Conservation (phyloP, 352 stramenopile genomes). For the Phytopythium kandeliae region DNA sequence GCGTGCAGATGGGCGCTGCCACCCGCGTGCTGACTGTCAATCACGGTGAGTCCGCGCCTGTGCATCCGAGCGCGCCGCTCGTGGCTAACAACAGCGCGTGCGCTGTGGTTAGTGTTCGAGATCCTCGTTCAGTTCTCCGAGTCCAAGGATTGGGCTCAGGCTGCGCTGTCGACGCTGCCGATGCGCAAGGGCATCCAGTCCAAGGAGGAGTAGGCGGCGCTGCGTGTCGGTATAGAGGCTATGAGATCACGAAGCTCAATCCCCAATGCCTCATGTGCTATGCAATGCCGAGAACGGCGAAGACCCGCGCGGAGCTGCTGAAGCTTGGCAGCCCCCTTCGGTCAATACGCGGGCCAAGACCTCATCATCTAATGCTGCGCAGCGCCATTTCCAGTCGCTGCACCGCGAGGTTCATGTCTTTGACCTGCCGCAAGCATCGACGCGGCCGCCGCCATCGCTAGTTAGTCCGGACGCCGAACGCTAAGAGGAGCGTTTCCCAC, state of each 20-base stretch:
- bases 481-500: background rate
- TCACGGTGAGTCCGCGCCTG: slow-evolving; percentile 66
- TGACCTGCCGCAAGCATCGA: slow-evolving; percentile 31
- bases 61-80: background rate
- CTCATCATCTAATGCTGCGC: slow-evolving; percentile 56
- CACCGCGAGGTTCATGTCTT: slow-evolving; percentile 73
- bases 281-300: background rate
- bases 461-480: too few relatives aligned
- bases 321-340: background rate
- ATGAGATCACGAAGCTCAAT: background rate
- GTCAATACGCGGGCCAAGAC: too few relatives aligned
- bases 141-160: slow-evolving; percentile 69
- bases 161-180: slow-evolving; percentile 59
- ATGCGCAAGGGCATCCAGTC: slow-evolving; percentile 60
- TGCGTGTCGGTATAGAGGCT: background rate
- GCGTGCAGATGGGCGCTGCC: slow-evolving; percentile 60
- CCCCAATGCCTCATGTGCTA: background rate
- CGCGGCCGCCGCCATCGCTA: background rate
- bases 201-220: slow-evolving; percentile 25
- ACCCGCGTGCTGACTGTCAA: slow-evolving; percentile 88
- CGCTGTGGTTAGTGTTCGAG: slow-evolving; percentile 57
- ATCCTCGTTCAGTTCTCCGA: slow-evolving; percentile 71
- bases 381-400: slow-evolving; percentile 78
- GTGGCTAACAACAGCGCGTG: background rate
- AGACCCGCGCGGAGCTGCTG: background rate